Percentiles rank a stretch among this genome's conserved stretches.
phyloP scores from a whole-genome alignment of 2,329 filamentous ascomycete genomes.

The Apiospora malaysiana region DNA sequence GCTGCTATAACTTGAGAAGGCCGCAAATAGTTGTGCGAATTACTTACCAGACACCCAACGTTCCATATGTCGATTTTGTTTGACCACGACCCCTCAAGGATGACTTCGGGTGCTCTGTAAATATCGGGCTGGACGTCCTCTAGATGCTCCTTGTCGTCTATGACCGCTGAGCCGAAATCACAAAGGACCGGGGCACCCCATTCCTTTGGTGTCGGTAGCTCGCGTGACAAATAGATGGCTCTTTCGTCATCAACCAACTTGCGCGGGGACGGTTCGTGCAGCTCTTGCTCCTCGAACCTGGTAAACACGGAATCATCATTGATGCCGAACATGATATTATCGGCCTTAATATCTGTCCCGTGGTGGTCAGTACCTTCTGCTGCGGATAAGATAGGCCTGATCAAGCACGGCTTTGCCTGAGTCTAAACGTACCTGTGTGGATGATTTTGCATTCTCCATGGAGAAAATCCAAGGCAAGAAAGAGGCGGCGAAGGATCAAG shows the following conservation, averaged over 20 bases:
- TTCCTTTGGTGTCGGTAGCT: conserved; percentile 34
- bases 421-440: conserved; percentile 47
- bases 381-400: neutral
- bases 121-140: conserved; percentile 47
- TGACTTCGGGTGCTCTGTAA: conserved; percentile 53
- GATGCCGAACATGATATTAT: conserved; percentile 53
- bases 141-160: conserved; percentile 38
- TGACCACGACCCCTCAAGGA: conserved; percentile 51
- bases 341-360: conserved; percentile 49
- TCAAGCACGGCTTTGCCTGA: neutral
- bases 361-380: neutral
- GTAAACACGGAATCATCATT: conserved; percentile 46
- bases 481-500: conserved; percentile 45
- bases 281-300: conserved; percentile 47
- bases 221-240: conserved; percentile 49
- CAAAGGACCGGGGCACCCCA: conserved; percentile 48
- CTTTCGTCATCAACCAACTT: conserved; percentile 48
- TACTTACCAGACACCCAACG: conserved; percentile 53
- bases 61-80: conserved; percentile 60
- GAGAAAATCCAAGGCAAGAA: conserved; percentile 51
- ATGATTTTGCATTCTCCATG: conserved; percentile 52
- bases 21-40: neutral
- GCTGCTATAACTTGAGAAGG: neutral
- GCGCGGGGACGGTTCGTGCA: conserved; percentile 45
- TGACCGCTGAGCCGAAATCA: conserved; percentile 55